These are phyloP conservation scores for Violaceomyces palustris DNA, from an alignment of 1,284 basidiomycete genomes.

Conservation along the genomic window DNA sequence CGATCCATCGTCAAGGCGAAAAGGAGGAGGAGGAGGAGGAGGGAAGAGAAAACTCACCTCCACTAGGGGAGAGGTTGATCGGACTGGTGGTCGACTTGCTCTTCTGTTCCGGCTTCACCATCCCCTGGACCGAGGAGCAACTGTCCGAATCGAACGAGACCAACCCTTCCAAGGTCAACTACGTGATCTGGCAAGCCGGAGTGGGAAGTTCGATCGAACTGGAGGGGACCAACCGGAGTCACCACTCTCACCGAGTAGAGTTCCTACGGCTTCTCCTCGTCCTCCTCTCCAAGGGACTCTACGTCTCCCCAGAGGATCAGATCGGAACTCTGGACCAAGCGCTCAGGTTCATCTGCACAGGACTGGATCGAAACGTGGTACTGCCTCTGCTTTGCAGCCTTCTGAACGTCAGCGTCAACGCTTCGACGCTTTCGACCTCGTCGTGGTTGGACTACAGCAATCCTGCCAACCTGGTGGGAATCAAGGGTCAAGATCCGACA, in stretches of 20 bases:
- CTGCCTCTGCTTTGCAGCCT: slow-evolving; percentile 47
- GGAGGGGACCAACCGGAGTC: slow-evolving; percentile 18
- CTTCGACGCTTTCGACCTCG: slow-evolving; percentile 17
- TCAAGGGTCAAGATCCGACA: no score
- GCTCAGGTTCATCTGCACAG: slow-evolving; percentile 22
- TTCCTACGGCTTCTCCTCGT: slow-evolving; percentile 43
- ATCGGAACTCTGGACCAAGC: slow-evolving; percentile 12
- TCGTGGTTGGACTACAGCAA: slow-evolving; percentile 20
- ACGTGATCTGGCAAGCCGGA: slow-evolving; percentile 48
- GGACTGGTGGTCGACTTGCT: slow-evolving; percentile 38
- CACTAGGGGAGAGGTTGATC: slow-evolving; percentile 30
- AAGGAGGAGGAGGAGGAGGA: slow-evolving; percentile 1
- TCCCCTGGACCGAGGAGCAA: slow-evolving; percentile 49
- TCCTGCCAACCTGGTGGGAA: slow-evolving; percentile 12
- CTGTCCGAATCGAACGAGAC: slow-evolving; percentile 7
- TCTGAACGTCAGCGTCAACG: slow-evolving; percentile 41
- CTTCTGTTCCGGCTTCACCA: slow-evolving; percentile 48
- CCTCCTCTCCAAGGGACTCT: slow-evolving; percentile 46
- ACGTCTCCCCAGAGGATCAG: slow-evolving; percentile 28
- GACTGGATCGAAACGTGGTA: slow-evolving; percentile 30
- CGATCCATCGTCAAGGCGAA: no score
- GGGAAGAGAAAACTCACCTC: slow-evolving; percentile 8
- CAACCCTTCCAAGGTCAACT: slow-evolving; percentile 7
- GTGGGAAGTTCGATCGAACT: slow-evolving; percentile 46
- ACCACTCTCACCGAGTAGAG: slow-evolving; percentile 39